A percentile compares a stretch with the other conserved stretches of the same genome.
phyloP scores from a whole-genome alignment of 192 early-diverging fungal genomes.

The Coemansia sp. region DNA sequence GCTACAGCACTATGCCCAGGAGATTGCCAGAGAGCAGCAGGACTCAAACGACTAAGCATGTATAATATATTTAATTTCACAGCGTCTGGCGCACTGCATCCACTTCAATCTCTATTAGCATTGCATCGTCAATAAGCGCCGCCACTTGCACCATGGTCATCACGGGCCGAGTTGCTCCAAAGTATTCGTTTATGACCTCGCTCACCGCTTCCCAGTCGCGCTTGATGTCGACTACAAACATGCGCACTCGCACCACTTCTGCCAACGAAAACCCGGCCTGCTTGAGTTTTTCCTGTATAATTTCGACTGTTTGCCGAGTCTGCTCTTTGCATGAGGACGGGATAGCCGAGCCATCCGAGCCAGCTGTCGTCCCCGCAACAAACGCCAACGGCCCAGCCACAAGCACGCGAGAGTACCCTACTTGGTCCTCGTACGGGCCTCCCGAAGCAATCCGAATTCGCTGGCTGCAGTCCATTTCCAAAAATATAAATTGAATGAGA shows the following conservation, averaged over 20 bases:
- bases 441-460: slow-evolving; percentile 12
- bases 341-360: slow-evolving; percentile 17
- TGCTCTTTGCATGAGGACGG: slow-evolving; percentile 1
- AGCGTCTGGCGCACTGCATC: slow-evolving; percentile 24
- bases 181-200: slow-evolving; percentile 24
- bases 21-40: slow-evolving; percentile 2
- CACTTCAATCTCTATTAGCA: slow-evolving; percentile 48
- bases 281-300: slow-evolving; percentile 10
- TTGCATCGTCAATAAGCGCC: slow-evolving; percentile 28
- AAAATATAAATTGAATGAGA: neutral
- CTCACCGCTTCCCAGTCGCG: slow-evolving; percentile 34
- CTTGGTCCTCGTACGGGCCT: slow-evolving; percentile 23
- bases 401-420: slow-evolving; percentile 32
- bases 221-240: slow-evolving; percentile 40
- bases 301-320: slow-evolving; percentile 18
- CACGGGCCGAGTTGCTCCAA: slow-evolving; percentile 17
- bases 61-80: neutral
- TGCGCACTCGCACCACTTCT: slow-evolving; percentile 34
- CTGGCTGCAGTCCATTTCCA: neutral
- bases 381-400: slow-evolving; percentile 15
- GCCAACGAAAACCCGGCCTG: slow-evolving; percentile 4
- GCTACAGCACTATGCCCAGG: slow-evolving; percentile 18
- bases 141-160: slow-evolving; percentile 45
- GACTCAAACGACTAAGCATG: neutral
- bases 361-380: slow-evolving; percentile 23